Evolutionary conservation across 2,329 filamentous ascomycete genomes (phyloP).

Genomic region (Parafenestella ontariensis): DNA sequence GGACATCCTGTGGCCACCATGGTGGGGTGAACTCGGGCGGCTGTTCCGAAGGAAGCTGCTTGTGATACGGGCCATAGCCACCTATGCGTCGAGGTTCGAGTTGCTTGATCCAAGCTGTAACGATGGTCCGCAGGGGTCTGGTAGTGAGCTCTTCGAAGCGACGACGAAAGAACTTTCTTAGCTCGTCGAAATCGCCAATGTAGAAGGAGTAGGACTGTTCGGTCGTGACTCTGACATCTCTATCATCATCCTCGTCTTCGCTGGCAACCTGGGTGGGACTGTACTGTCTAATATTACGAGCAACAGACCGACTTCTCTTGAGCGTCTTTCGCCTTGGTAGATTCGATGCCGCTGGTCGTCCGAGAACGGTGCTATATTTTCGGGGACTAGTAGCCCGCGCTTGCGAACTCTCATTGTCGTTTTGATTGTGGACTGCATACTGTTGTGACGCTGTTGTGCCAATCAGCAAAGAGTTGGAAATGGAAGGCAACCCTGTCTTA

Average conservation of each 20-base stretch:
- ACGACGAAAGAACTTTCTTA: slow-evolving; percentile 30
- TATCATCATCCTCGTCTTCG: slow-evolving; percentile 12
- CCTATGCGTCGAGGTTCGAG: slow-evolving; percentile 35
- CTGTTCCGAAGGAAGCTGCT: slow-evolving; percentile 19
- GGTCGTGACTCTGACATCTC: slow-evolving; percentile 11
- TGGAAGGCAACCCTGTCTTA: slow-evolving; percentile 8
- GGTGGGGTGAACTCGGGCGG: slow-evolving; percentile 24
- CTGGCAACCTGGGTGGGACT: not conserved
- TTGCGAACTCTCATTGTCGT: not conserved
- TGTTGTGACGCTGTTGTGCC: not conserved
- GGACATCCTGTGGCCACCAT: slow-evolving; percentile 41
- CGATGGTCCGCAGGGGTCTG: slow-evolving; percentile 40
- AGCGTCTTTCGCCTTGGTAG: slow-evolving; percentile 10
- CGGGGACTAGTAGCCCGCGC: not conserved
- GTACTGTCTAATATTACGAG: slow-evolving; percentile 2
- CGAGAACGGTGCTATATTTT: not conserved
- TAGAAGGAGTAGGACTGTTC: slow-evolving; percentile 26
- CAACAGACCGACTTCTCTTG: slow-evolving; percentile 21
- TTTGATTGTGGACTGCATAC: not conserved
- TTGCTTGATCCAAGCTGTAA: slow-evolving; percentile 42
- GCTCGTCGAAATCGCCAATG: slow-evolving; percentile 31
- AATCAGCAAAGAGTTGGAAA: slow-evolving; percentile 12
- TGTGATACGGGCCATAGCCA: slow-evolving; percentile 35
- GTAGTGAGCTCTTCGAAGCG: slow-evolving; percentile 42
- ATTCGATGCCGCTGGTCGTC: not conserved